A percentile compares a stretch with the other conserved stretches of the same genome.
These are phyloP conservation scores for Mesembryanthemum crystallinum DNA, from an alignment of 148 eudicot genomes.

Conservation along the genomic window DNA sequence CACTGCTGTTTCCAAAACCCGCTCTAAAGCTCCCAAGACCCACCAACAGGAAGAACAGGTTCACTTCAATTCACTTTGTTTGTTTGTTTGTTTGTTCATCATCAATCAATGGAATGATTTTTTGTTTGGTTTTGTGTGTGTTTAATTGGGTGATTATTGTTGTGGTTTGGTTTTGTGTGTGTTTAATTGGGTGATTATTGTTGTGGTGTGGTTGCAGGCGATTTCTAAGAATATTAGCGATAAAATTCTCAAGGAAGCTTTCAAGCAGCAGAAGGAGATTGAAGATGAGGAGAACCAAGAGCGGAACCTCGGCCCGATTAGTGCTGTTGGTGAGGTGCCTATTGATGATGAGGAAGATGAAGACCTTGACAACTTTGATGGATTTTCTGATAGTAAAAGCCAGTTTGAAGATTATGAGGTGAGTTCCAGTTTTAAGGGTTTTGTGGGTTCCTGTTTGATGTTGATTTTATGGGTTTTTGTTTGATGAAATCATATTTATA, in stretches of 20 bases:
- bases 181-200: neutral
- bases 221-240: slow-evolving; percentile 62
- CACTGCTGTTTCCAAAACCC: slow-evolving; percentile 38
- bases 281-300: slow-evolving; percentile 51
- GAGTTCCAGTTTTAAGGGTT: neutral
- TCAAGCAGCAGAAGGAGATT: slow-evolving; percentile 75
- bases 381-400: slow-evolving; percentile 49
- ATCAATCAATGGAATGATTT: neutral
- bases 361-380: slow-evolving; percentile 60
- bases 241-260: slow-evolving; percentile 74
- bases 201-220: slow-evolving; percentile 31
- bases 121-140: too few species aligned
- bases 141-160: neutral
- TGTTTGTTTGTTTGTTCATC: neutral
- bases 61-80: neutral
- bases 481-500: too few species aligned
- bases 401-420: slow-evolving; percentile 63
- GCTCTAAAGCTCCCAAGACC: slow-evolving; percentile 48
- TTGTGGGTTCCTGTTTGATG: neutral
- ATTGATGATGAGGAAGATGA: slow-evolving; percentile 37
- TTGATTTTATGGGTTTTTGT: neutral
- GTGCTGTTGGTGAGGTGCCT: slow-evolving; percentile 17
- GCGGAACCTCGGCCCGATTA: slow-evolving; percentile 30
- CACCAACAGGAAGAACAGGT: slow-evolving; percentile 62
- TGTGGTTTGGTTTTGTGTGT: neutral